Base-by-base conservation (phyloP, 768 basidiomycete genomes). In the Termitomyces titanicus region DNA sequence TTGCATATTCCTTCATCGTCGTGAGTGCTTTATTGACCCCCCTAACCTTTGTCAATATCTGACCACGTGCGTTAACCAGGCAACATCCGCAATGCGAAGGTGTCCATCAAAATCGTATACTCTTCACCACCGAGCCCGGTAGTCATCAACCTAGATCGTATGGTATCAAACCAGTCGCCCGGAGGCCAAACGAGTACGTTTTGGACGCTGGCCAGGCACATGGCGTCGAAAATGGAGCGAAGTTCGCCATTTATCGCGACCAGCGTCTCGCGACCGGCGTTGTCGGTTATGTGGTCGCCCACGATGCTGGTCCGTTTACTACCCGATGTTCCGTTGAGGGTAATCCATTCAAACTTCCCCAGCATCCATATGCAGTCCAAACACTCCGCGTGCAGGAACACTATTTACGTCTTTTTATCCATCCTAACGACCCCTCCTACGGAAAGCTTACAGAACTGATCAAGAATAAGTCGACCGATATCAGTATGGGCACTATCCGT, bases 21-120 rank as follows among this genome's bases (percentile, higher is more conserved):
- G 29, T 29, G 29, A 29, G 29, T 29, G 29, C 9, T 29, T 29
- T 29, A 29, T 29, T 29, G 29, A n/a, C n/a, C n/a, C n/a, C n/a
- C n/a, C 29, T 29, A 3, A 29, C 29, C 29, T 34, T 46, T 12
- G 13, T 43, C 18, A 29, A 29, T 29, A 3, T 29, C 9, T 29
- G 25, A n/a, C 13, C 27, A 17, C 11, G 10, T 3, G 12, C 18
- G 10, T 18, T n/a, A 10, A 17, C 13, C 13, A 50, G 48, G 39
- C 56, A 57, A 47, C 40, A 42, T 47, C 56, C 56, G 11, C 51
- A 53, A 37, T 53, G 45, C 25, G 51, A 48, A 48, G 56, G 50
- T 25, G 22, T 45, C 43, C 34, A 53, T 53, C 51, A 45, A 12
- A 34, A 53, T 53, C 42, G 51, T 11, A 45, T 33, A 17, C n/a